A percentile compares a stretch with the other conserved stretches of the same genome.
Evolutionary conservation across 352 stramenopile genomes (phyloP).

Genomic region (Phytopythium aichiense): DNA sequence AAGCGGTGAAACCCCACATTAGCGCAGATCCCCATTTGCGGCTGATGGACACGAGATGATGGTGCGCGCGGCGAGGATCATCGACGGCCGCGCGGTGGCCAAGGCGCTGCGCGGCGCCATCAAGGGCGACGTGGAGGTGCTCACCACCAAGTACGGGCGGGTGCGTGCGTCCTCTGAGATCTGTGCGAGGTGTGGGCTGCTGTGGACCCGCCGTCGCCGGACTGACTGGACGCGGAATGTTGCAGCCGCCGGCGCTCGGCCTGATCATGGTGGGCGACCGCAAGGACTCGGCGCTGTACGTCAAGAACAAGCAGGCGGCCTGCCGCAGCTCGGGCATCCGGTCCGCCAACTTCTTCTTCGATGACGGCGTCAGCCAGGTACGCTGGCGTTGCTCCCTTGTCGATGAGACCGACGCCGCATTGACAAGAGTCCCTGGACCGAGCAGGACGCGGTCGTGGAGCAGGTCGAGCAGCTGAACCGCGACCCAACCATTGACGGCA

Average conservation of each 20-base stretch:
- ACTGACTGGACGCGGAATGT: background rate
- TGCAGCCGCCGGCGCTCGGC: constrained; percentile 90
- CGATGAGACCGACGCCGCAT: too few species aligned
- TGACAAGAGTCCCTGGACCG: too few species aligned
- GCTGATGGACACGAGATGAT: background rate
- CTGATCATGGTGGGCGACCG: constrained; percentile 98
- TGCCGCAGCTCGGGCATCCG: constrained; percentile 93
- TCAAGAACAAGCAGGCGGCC: constrained; percentile 97
- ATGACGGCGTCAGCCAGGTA: constrained; percentile 61
- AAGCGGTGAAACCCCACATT: too few species aligned
- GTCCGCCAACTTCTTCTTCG: constrained; percentile 86
- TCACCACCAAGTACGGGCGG: constrained; percentile 44
- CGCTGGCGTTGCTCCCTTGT: too few species aligned
- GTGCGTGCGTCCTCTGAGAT: constrained; percentile 16
- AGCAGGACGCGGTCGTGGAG: constrained; percentile 45
- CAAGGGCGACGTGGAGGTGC: constrained; percentile 51
- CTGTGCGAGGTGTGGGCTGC: too few species aligned
- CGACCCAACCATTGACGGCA: constrained; percentile 77
- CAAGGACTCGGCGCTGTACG: constrained; percentile 96
- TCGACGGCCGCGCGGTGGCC: constrained; percentile 71
- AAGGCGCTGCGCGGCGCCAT: constrained; percentile 56
- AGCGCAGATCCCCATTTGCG: too few species aligned
- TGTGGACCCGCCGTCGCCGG: too few species aligned
- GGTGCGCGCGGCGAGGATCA: constrained; percentile 30
- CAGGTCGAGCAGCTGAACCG: constrained; percentile 76